Evolutionary conservation across 768 basidiomycete species (phyloP), one percentile per base, ranked within the genome.

Genomic region (Hericium coralloides): DNA sequence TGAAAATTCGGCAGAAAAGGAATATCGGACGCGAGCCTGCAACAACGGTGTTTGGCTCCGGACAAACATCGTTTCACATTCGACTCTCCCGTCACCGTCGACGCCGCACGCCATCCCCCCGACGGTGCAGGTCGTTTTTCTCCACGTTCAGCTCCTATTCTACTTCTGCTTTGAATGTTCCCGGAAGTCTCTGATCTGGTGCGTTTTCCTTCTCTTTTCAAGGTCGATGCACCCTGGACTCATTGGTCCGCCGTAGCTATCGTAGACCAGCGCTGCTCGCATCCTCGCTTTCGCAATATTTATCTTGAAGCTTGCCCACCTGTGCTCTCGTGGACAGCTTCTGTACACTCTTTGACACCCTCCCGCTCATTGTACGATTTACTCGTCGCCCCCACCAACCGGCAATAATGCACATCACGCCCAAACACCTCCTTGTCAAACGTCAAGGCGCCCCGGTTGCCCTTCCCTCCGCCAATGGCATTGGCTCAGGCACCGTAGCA

Each of bases 311-410:
- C n/a, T 25, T 12, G 14, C 15, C 48, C 10, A 4, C 31, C 36
- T 38, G 31, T 31, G 31, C 31, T 1, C 31, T 49, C 38, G 41
- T 58, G 38, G 48, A 38, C 48, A 31, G 25, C 20, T 25, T 36
- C 25, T 43, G 53, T 38, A 58, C 59, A 38, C 57, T 60, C 52
- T 20, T 36, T 55, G 5, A 43, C n/a, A 45, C 20, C 52, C 15
- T 23, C 12, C 38, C 54, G 25, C 54, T 51, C 59, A 15, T 62
- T 60, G 53, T 55, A 49, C 50, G n/a, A 45, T 52, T 31, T 31
- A 9, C 25, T 50, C 22, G 39, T 52, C 38, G 18, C 39, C 17
- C 18, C 15, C 26, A 37, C 25, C 49, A 26, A 31, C 47, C 48
- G 22, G 8, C 6, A n/a, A 26, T 38, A n/a, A 62, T 60, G 59